phyloP scores from a whole-genome alignment of 169 alveolate species.

The Eimeria falciformis region DNA sequence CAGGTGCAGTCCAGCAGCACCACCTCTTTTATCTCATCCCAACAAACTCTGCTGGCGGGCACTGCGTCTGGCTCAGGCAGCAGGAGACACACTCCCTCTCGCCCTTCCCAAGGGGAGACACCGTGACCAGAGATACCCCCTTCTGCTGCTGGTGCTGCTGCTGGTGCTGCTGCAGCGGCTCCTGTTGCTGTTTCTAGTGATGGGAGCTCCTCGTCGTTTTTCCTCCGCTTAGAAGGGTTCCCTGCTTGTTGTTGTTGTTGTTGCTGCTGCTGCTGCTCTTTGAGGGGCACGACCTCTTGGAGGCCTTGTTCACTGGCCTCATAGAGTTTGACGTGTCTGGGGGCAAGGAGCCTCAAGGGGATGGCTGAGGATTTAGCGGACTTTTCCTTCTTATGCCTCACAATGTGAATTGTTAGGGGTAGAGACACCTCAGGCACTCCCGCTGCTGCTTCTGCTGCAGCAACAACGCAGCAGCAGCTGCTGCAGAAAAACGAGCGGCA shows the following conservation, averaged over 20 bases:
- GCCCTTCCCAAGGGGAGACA: not conserved
- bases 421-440: conserved; percentile 2
- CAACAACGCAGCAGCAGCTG: conserved; percentile 12
- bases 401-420: not conserved
- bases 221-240: not conserved
- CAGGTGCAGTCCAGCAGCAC: conserved; percentile 47
- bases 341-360: conserved; percentile 3
- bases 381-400: conserved; percentile 27
- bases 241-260: not conserved
- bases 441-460: not conserved
- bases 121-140: not conserved
- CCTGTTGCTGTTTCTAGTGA: not conserved
- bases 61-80: conserved; percentile 26
- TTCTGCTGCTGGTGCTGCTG: conserved; percentile 24
- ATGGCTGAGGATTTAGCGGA: conserved; percentile 17
- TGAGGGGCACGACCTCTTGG: not conserved
- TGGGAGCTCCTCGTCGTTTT: not conserved
- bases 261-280: not conserved
- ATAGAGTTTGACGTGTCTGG: not conserved
- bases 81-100: not conserved
- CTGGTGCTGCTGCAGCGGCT: not conserved
- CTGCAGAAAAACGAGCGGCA: conserved; percentile 27
- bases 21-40: conserved; percentile 2
- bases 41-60: not conserved
- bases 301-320: not conserved